Base-by-base conservation (phyloP, 1,284 basidiomycete species). In the Schizopora paradoxa region DNA sequence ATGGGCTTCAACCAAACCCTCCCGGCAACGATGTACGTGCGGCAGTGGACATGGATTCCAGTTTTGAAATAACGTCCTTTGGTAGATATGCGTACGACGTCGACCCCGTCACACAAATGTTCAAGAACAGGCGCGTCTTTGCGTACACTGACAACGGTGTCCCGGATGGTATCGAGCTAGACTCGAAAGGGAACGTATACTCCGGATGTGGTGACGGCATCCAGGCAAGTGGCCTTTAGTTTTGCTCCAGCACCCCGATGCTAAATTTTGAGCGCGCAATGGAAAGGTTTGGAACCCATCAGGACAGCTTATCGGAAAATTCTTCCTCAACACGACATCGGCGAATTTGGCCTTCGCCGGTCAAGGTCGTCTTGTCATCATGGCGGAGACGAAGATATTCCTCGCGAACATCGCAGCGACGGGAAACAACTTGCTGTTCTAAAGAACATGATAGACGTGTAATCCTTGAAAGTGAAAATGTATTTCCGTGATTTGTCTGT, bases 51-150 rank as follows among this genome's bases (percentile, higher is more conserved):
- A 3, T 27, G 7, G 6, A 8, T 4, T 37, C 37, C 21, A 44
- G 32, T 8, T 34, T 28, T 26, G 32, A 16, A n/a, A 25, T 43
- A 10, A 36, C 29, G 33, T 41, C 19, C 16, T 5, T 19, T 16
- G 13, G 11, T 51, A 87, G 85, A 45, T 90, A 90, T 58, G 74
- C 69, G 4, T 90, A 75, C 56, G 82, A 88, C 54, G 81, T 91
- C 25, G 74, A 82, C 52, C 66, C 74, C 11, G 68, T 63, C 16
- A 75, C 73, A 0, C 70, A 78, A 26, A 62, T 64, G 1, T 82
- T 85, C 58, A 63, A 54, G 34, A 84, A 87, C 56, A 75, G 82
- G 23, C 73, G 81, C 13, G 69, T 84, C 6, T 86, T 91, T 57
- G 85, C 87, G 2, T 87, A 79, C 55, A 59, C 70, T 22, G 79